Evolutionary conservation across 2,329 filamentous ascomycete species (phyloP).

Genomic region (Phaeoacremonium minimum): DNA sequence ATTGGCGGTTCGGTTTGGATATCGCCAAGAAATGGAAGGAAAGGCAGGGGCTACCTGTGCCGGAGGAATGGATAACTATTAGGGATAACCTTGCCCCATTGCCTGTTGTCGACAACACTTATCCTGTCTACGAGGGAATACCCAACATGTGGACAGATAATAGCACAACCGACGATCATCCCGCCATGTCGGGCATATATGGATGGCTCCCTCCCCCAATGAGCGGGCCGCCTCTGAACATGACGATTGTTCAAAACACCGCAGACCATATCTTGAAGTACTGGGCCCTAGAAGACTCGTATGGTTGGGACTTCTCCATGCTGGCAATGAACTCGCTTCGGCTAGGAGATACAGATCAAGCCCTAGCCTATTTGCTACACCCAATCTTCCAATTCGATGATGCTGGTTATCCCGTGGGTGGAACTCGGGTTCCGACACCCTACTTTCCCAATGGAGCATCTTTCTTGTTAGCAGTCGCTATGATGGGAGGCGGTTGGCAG

Average conservation of each 20-base stretch:
- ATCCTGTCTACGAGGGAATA: conserved; percentile 49
- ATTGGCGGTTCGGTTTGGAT: conserved; percentile 57
- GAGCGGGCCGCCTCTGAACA: conserved; percentile 26
- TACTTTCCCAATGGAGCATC: conserved; percentile 50
- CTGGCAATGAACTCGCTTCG: conserved; percentile 38
- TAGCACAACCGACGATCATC: conserved; percentile 34
- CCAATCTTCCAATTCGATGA: conserved; percentile 50
- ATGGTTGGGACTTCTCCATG: conserved; percentile 40
- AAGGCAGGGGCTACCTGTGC: conserved; percentile 36
- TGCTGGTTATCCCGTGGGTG: conserved; percentile 49
- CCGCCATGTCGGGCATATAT: conserved; percentile 36
- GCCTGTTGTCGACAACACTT: conserved; percentile 43
- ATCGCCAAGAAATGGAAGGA: conserved; percentile 48
- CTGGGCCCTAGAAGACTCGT: conserved; percentile 33
- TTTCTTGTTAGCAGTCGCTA: conserved; percentile 46
- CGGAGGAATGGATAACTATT: conserved; percentile 41
- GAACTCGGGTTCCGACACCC: conserved; percentile 48
- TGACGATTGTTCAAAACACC: conserved; percentile 28
- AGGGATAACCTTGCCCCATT: conserved; percentile 48
- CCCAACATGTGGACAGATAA: conserved; percentile 34
- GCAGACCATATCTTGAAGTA: conserved; percentile 29
- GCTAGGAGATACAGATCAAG: conserved; percentile 31
- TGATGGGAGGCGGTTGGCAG: conserved; percentile 56
- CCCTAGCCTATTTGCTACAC: conserved; percentile 40
- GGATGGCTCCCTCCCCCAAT: conserved; percentile 34